A percentile compares a stretch with the other conserved stretches of the same genome.
These are phyloP conservation scores for Yarrowia alimentaria DNA, from an alignment of 805 yeast genomes.

Conservation along the genomic window DNA sequence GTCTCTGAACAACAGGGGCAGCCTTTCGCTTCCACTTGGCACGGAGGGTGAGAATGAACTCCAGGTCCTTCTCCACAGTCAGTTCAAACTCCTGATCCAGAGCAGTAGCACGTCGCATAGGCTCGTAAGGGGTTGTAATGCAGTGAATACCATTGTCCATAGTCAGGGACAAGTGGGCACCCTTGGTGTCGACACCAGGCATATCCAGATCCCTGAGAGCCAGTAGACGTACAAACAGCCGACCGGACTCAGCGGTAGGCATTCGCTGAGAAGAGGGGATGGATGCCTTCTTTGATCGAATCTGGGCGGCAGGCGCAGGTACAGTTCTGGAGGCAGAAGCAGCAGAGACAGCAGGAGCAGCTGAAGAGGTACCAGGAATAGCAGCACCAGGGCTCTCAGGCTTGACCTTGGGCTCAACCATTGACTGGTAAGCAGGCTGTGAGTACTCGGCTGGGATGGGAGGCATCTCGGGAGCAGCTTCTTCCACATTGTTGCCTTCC, in stretches of 20 bases:
- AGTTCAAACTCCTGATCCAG: slow-evolving; percentile 78
- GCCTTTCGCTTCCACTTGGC: slow-evolving; percentile 5
- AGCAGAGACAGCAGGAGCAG: too few relatives aligned
- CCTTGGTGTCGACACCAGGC: slow-evolving; percentile 45
- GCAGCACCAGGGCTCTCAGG: not conserved
- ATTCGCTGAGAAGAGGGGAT: slow-evolving; percentile 24
- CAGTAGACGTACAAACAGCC: slow-evolving; percentile 34
- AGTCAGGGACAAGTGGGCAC: slow-evolving; percentile 49
- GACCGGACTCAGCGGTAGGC: slow-evolving; percentile 30
- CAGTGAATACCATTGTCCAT: slow-evolving; percentile 80
- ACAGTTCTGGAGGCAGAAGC: not conserved
- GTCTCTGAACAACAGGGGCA: slow-evolving; percentile 9
- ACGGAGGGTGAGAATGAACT: slow-evolving; percentile 65
- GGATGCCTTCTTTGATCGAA: slow-evolving; percentile 1
- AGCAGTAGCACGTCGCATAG: slow-evolving; percentile 33
- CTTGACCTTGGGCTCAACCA: not conserved
- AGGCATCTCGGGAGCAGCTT: slow-evolving; percentile 14
- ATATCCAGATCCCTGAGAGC: slow-evolving; percentile 42
- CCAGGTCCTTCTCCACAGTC: slow-evolving; percentile 58
- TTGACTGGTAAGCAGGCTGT: too few relatives aligned
- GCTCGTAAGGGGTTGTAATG: slow-evolving; percentile 57
- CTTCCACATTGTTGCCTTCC: slow-evolving; percentile 4
- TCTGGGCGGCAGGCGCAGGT: not conserved
- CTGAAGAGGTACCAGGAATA: not conserved
- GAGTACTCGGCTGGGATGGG: slow-evolving; percentile 17